These are phyloP conservation scores for Fusarium setosum DNA, from an alignment of 2,329 filamentous ascomycete genomes.

Conservation along the genomic window DNA sequence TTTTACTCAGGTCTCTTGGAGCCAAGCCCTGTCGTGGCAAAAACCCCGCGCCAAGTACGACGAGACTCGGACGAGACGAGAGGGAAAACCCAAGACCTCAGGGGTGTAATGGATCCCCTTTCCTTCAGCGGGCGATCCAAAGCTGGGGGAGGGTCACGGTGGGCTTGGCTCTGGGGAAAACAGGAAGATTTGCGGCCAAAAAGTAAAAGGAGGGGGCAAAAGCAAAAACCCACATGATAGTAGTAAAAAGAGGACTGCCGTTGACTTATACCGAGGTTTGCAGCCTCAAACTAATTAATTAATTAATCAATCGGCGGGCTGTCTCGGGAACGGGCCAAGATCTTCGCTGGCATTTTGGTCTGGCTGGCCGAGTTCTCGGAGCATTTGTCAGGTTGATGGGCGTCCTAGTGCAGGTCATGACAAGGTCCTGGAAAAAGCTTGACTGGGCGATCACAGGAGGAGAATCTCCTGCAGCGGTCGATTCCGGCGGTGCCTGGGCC, in stretches of 20 bases:
- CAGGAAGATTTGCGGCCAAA: conserved; percentile 7
- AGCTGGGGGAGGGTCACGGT: conserved; percentile 23
- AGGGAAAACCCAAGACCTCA: background rate
- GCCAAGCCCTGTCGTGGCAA: conserved; percentile 8
- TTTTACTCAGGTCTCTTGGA: background rate
- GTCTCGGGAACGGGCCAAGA: conserved; percentile 18
- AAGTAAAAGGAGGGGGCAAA: background rate
- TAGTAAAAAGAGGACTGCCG: background rate
- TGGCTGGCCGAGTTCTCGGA: conserved; percentile 7
- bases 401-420: background rate
- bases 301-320: conserved; percentile 3
- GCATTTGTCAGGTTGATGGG: conserved; percentile 14
- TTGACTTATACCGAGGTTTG: background rate
- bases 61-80: conserved; percentile 1
- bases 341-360: conserved; percentile 15
- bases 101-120: background rate
- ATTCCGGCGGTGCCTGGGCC: background rate
- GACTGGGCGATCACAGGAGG: background rate
- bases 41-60: conserved; percentile 29
- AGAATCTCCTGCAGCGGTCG: background rate
- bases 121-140: conserved; percentile 1
- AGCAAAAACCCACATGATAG: background rate
- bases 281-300: conserved; percentile 10
- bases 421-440: background rate
- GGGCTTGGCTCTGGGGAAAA: conserved; percentile 9